Conservation (phyloP, 495 filamentous ascomycete genomes). For the Trichoderma orchidacearum region DNA sequence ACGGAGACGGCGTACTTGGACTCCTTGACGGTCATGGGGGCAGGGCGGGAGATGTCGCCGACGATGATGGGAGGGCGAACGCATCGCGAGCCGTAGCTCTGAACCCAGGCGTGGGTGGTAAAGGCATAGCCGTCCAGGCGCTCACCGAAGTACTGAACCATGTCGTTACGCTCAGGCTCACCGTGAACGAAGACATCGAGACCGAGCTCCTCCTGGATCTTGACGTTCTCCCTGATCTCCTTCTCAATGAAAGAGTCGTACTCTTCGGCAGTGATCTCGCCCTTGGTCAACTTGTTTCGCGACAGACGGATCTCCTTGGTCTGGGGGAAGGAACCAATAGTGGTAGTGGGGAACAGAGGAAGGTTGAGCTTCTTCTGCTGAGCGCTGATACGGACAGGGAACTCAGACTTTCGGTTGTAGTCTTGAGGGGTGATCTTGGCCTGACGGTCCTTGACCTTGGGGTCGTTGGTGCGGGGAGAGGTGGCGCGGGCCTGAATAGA, state of each 20-base stretch:
- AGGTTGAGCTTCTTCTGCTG: conserved; percentile 83
- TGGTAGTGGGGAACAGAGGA: conserved; percentile 95
- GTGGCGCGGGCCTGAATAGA: conserved; percentile 76
- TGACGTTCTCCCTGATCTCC: conserved; percentile 85
- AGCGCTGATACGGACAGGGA: conserved; percentile 66
- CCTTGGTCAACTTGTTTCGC: conserved; percentile 96
- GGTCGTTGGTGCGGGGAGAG: conserved; percentile 91
- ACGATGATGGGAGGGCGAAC: conserved; percentile 97
- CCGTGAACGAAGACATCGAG: conserved; percentile 93
- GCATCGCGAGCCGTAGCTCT: conserved; percentile 95
- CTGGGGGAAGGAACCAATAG: conserved; percentile 98
- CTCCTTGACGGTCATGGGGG: conserved; percentile 99
- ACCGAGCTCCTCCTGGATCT: conserved; percentile 93
- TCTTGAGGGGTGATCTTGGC: conserved; percentile 63
- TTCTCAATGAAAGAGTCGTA: conserved; percentile 98
- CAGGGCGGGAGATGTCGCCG: conserved; percentile 91
- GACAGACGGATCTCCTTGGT: conserved; percentile 94
- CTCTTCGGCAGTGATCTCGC: conserved; percentile 77
- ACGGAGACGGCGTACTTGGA: conserved; percentile 94
- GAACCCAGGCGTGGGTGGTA: conserved; percentile 98
- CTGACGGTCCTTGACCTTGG: conserved; percentile 90
- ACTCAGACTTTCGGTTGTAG: conserved; percentile 86
- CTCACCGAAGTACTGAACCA: conserved; percentile 99
- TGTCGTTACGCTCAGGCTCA: conserved; percentile 99
- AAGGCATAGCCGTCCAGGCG: conserved; percentile 93